phyloP scores from a whole-genome alignment of 371 early-diverging fungal species.

The Conidiobolus incongruus region DNA sequence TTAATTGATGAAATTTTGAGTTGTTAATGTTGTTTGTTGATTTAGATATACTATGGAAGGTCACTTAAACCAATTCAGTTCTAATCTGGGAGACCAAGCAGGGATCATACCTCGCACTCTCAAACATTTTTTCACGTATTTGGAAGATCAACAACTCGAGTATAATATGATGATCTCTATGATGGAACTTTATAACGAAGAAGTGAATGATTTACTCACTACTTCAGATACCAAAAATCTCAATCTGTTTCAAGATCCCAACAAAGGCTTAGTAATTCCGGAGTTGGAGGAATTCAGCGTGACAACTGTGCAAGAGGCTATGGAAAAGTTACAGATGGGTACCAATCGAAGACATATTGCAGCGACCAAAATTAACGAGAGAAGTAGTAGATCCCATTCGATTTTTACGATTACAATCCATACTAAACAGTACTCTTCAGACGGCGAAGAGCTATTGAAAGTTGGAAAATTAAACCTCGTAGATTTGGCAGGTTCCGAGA shows the following conservation, averaged over 20 bases:
- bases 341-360: constrained; percentile 55
- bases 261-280: constrained; percentile 43
- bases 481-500: constrained; percentile 94
- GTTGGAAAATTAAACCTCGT: constrained; percentile 86
- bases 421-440: constrained; percentile 46
- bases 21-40: constrained; percentile 3
- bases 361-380: constrained; percentile 68
- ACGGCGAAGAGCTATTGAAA: constrained; percentile 56
- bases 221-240: constrained; percentile 25
- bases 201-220: constrained; percentile 77
- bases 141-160: constrained; percentile 44
- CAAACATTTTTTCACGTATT: constrained; percentile 50
- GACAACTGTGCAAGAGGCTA: constrained; percentile 39
- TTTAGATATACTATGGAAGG: constrained; percentile 60
- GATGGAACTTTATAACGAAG: constrained; percentile 99
- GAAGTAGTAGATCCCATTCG: constrained; percentile 61
- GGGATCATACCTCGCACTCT: constrained; percentile 85
- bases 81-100: constrained; percentile 13
- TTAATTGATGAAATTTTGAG: constrained; percentile 1
- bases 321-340: constrained; percentile 52
- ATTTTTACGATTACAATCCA: constrained; percentile 76
- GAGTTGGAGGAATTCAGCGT: constrained; percentile 51
- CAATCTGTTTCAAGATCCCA: constrained; percentile 23
- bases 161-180: constrained; percentile 86
- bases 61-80: constrained; percentile 22